Percentiles rank a stretch among this genome's conserved stretches.
These are phyloP conservation scores for Coemansia furcata DNA, from an alignment of 192 early-diverging fungal species.

Conservation along the genomic window DNA sequence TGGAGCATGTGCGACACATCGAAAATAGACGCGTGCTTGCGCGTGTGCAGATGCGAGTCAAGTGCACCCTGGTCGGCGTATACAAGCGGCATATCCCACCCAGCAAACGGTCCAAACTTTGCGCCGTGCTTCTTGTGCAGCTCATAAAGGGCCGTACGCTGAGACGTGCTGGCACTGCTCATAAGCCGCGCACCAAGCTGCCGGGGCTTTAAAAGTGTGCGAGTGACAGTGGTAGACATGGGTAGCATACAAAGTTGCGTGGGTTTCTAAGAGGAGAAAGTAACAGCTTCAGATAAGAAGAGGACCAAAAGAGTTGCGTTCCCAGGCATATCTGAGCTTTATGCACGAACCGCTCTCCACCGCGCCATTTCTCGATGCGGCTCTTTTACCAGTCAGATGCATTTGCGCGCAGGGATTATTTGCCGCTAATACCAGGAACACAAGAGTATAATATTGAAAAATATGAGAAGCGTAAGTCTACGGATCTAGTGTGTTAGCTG, in stretches of 20 bases:
- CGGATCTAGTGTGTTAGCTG: constrained; percentile 25
- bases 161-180: constrained; percentile 41
- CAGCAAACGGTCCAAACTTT: constrained; percentile 98
- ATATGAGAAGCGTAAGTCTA: background rate
- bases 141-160: constrained; percentile 85
- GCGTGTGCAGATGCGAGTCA: constrained; percentile 86
- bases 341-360: background rate
- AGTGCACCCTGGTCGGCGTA: constrained; percentile 83
- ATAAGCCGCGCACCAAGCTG: constrained; percentile 18
- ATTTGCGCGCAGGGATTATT: background rate
- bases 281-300: no score
- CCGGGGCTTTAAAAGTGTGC: constrained; percentile 10
- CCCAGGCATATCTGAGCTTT: background rate
- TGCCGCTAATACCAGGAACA: background rate
- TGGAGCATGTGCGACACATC: constrained; percentile 99
- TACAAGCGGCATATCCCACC: constrained; percentile 95
- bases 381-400: background rate
- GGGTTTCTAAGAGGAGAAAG: background rate
- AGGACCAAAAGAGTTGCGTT: background rate
- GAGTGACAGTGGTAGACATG: background rate
- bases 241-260: background rate
- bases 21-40: constrained; percentile 88
- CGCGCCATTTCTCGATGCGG: background rate
- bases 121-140: constrained; percentile 90
- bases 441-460: background rate